Base-by-base conservation (phyloP, 108 stramenopile genomes). In the Cyclostephanos tholiformis region DNA sequence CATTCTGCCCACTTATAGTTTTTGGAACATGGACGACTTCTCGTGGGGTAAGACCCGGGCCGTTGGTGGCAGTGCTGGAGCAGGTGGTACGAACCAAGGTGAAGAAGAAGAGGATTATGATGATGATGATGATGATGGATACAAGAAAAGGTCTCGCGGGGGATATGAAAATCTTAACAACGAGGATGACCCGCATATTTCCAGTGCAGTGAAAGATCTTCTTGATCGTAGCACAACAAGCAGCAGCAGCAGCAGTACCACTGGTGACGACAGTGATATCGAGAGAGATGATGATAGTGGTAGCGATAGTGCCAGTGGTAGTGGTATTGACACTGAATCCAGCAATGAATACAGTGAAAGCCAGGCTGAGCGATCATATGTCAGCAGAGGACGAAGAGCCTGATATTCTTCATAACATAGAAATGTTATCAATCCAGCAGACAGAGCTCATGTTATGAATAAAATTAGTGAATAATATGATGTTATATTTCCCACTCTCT, bases 11-110 rank as follows among this genome's bases (percentile, higher is more conserved):
- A 32, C 67, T 0, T 83, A 83, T 64, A 68, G 77, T 46, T 83
- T 83, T 60, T 68, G 66, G 64, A 71, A 83, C 46, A 83, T 83
- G 82, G 82, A 83, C 69, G 82, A 83, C 55, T 80, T 84, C 52
- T 76, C 75, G 9, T 84, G 83, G 83, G 83, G 83, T 36, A 80
- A 71, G 39, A 84, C 83, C n/a, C 76, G 83, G 36, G 27, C 72
- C 29, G 72, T 73, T n/a, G 63, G 62, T 22, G 72, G 72, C 36
- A 82, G 69, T 71, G 80, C 74, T 63, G n/a, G n/a, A n/a, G 73
- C 73, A 14, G 58, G 36, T 11, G 75, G 75, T 67, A 69, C 63
- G n/a, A 19, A 17, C 17, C 17, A 19, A 20, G 57, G 26, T 9
- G 64, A 39, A 22, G 62, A 51, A n/a, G 75, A 69, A 8, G n/a